Evolutionary conservation across 768 basidiomycete species (phyloP), one percentile per base, ranked within the genome.

Genomic region (Erythrobasidium yunnanense): DNA sequence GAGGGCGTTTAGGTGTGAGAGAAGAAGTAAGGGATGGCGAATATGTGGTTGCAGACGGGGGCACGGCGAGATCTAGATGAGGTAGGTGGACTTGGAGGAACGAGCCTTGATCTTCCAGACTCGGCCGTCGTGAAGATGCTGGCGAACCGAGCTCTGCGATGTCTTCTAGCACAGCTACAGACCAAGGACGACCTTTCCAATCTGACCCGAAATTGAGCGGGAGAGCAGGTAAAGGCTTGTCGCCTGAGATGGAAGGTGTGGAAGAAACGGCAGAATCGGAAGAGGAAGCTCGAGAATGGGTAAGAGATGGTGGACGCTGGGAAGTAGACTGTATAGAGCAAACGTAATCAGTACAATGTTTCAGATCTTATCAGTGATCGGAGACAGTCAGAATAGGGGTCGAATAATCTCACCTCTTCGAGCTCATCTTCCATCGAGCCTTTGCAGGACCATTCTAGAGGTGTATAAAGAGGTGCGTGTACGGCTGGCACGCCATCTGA

Each of bases 221-320:
- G 2, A 63, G 60, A 46, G 46, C 60, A 5, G 60, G 60, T 18
- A 63, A 32, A 25, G 60, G 17, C 47, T 63, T 63, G 47, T 20
- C 30, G 17, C 11, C 45, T 7, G 29, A 32, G 20, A 25, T 29
- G 57, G 33, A 32, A 15, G 55, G 20, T 47, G 34, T 30, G 8
- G 60, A 63, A 7, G 60, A 52, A 32, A 46, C 47, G 22, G 20
- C 32, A 30, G 60, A 63, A 38, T 63, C 60, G 46, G 60, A 63
- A 17, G 60, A 63, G 20, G 60, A 63, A 18, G 60, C 60, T 46
- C 60, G 46, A 29, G 60, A 63, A 25, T 63, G 60, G 18, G 60
- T 63, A 7, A 63, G 60, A 3, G 60, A 63, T 5, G 60, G 60
- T 63, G 60, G 11, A 25, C 49, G 49, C 7, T 7, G 13, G 8